phyloP scores from a whole-genome alignment of 345 rosid species.

The Euphorbia peplus region DNA sequence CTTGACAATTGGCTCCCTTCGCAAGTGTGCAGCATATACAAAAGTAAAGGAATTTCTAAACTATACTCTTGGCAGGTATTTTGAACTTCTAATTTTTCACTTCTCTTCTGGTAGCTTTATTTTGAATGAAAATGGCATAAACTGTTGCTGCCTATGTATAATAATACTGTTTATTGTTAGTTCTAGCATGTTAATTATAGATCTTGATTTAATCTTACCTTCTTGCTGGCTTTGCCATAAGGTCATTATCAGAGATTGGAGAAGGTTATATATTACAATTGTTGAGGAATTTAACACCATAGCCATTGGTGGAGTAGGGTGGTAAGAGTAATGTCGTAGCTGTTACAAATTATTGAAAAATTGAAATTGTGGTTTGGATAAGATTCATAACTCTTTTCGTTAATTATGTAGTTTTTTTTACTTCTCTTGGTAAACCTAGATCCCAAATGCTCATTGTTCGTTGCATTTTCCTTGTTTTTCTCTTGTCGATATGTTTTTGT shows the following conservation, averaged over 20 bases:
- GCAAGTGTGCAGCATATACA: slow-evolving; percentile 68
- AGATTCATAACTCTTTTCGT: neutral
- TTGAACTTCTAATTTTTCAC: neutral
- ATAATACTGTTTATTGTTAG: neutral
- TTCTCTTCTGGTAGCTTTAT: neutral
- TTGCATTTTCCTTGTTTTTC: neutral
- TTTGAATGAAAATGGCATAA: neutral
- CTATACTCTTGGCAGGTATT: slow-evolving; percentile 93
- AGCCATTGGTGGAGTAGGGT: neutral
- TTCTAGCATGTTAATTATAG: neutral
- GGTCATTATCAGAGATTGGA: neutral
- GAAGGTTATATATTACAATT: neutral
- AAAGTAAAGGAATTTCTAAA: slow-evolving; percentile 75
- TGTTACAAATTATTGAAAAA: neutral
- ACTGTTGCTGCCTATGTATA: neutral
- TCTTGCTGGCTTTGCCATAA: neutral
- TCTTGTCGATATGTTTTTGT: neutral
- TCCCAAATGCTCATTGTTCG: neutral
- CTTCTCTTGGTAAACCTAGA: neutral
- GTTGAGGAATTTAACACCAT: neutral
- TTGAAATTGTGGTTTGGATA: neutral
- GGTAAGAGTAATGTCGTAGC: neutral
- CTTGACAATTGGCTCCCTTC: slow-evolving; percentile 82
- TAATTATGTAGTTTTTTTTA: neutral
- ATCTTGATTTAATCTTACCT: no score